A percentile compares a stretch with the other conserved stretches of the same genome.
These are phyloP conservation scores for Calocybe indica DNA, from an alignment of 768 basidiomycete genomes.

Conservation along the genomic window DNA sequence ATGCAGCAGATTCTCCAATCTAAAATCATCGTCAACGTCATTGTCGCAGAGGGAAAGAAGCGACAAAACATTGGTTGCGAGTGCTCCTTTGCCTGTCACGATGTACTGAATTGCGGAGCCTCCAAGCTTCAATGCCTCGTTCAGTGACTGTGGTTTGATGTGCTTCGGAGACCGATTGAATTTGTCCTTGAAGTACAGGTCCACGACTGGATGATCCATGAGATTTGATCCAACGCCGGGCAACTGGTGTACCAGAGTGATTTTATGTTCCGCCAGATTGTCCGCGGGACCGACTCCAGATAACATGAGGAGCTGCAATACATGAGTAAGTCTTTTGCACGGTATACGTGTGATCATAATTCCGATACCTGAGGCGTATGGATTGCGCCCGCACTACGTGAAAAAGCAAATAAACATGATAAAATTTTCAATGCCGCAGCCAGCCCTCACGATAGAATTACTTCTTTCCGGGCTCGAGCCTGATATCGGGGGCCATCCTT, in stretches of 20 bases:
- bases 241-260: constrained; percentile 56
- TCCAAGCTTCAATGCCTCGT: constrained; percentile 20
- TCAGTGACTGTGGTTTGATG: constrained; percentile 25
- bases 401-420: background rate
- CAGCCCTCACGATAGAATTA: constrained; percentile 46
- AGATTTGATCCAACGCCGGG: constrained; percentile 75
- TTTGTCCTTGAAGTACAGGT: constrained; percentile 50
- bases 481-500: constrained; percentile 29
- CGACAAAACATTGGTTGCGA: constrained; percentile 47
- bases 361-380: constrained; percentile 51
- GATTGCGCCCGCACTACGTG: constrained; percentile 49
- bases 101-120: constrained; percentile 34
- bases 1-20: constrained; percentile 53
- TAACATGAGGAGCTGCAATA: constrained; percentile 53
- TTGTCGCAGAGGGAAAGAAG: background rate
- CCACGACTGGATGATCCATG: constrained; percentile 62
- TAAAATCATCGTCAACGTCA: constrained; percentile 8
- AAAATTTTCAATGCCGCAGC: background rate
- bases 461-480: constrained; percentile 46
- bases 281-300: constrained; percentile 72
- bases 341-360: too few relatives aligned
- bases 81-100: constrained; percentile 38
- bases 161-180: constrained; percentile 35
- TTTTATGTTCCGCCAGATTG: constrained; percentile 46
- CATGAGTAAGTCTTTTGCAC: background rate